Conservation (phyloP, 2,329 filamentous ascomycete species). For the Paecilomyces variotii region DNA sequence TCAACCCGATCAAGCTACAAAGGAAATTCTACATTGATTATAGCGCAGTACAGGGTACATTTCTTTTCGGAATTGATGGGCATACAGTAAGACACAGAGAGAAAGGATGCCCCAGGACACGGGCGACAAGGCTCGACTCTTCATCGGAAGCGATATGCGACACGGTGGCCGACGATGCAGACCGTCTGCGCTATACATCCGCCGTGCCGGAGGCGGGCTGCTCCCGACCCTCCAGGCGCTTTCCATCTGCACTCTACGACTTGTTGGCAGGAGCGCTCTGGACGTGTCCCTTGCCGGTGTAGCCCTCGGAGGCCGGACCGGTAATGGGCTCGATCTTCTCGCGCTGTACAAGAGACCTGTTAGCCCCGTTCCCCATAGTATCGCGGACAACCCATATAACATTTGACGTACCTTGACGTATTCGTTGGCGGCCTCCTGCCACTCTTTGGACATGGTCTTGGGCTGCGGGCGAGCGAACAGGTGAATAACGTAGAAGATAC, state of each 20-base stretch:
- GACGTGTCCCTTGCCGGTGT: constrained; percentile 68
- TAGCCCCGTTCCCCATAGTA: constrained; percentile 9
- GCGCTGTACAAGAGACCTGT: constrained; percentile 43
- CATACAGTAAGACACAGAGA: constrained; percentile 19
- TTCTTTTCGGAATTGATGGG: constrained; percentile 25
- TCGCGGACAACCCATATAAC: constrained; percentile 5
- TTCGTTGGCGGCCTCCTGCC: constrained; percentile 92
- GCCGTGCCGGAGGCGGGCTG: constrained; percentile 11
- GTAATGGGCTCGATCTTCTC: constrained; percentile 83
- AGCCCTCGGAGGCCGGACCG: constrained; percentile 71
- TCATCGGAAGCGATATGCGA: background rate
- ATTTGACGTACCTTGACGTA: constrained; percentile 67
- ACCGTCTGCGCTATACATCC: constrained; percentile 6
- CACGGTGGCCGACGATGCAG: background rate
- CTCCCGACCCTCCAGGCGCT: constrained; percentile 17
- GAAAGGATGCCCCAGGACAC: constrained; percentile 8
- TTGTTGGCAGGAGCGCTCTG: constrained; percentile 49
- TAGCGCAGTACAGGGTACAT: constrained; percentile 37
- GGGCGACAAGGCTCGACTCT: background rate
- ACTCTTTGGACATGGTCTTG: constrained; percentile 91
- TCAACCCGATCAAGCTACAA: constrained; percentile 30
- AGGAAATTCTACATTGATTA: constrained; percentile 34
- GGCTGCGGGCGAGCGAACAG: constrained; percentile 64
- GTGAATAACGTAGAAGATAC: constrained; percentile 65
- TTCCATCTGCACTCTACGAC: constrained; percentile 19